phyloP scores from a whole-genome alignment of 306 rosid genomes.

The Benincasa hispida region DNA sequence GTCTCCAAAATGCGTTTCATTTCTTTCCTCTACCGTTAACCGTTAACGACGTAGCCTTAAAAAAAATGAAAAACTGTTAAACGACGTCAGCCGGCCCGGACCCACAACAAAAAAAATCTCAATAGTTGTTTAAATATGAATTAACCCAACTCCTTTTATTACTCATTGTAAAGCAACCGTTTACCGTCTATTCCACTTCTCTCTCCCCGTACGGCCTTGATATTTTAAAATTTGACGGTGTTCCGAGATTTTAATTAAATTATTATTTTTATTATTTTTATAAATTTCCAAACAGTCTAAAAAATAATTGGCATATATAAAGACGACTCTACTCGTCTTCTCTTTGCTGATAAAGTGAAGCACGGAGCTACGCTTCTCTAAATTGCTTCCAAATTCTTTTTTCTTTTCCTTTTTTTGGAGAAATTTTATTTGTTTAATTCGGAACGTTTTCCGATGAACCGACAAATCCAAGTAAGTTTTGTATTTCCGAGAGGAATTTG shows the following conservation, averaged over 20 bases:
- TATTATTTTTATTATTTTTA: neutral
- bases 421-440: neutral
- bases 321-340: neutral
- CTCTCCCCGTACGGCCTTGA: neutral
- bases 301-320: neutral
- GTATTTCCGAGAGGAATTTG: neutral
- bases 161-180: neutral
- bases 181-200: conserved; percentile 5
- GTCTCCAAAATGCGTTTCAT: neutral
- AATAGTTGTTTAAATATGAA: neutral
- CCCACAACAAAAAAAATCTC: neutral
- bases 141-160: neutral
- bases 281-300: neutral
- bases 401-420: neutral
- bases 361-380: neutral
- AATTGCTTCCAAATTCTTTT: neutral
- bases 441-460: conserved; percentile 1
- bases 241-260: neutral
- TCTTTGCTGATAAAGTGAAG: neutral
- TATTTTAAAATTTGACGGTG: neutral
- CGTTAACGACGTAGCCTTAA: too few relatives aligned
- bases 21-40: neutral
- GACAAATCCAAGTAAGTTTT: neutral
- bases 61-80: too few relatives aligned
- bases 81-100: neutral